phyloP scores from a whole-genome alignment of 116 monocot genomes.

The Dioscorea cayenensis region DNA sequence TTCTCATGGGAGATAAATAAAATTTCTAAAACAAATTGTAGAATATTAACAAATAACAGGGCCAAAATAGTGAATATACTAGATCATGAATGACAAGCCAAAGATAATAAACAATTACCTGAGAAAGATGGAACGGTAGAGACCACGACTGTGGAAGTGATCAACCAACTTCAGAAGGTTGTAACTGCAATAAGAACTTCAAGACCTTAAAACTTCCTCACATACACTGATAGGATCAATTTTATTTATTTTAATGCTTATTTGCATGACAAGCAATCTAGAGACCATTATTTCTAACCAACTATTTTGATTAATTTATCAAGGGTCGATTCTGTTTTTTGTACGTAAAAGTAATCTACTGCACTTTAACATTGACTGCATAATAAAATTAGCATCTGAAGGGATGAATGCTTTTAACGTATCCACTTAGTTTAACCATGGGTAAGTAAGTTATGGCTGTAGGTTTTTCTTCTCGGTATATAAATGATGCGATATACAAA shows the following conservation, averaged over 20 bases:
- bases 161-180: slow-evolving; percentile 85
- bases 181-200: slow-evolving; percentile 43
- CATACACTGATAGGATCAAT: background rate
- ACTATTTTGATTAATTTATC: no score
- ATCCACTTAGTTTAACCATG: no score
- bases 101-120: slow-evolving; percentile 34
- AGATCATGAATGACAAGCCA: background rate
- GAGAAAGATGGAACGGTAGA: slow-evolving; percentile 86
- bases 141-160: slow-evolving; percentile 84
- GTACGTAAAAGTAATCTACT: no score
- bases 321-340: no score
- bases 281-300: no score
- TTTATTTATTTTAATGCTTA: background rate
- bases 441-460: no score
- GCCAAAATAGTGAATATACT: slow-evolving; percentile 2
- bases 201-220: background rate
- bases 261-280: no score
- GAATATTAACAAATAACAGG: background rate
- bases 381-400: no score
- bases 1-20: background rate
- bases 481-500: no score
- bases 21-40: background rate
- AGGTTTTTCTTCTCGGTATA: no score
- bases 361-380: no score
- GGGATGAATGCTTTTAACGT: no score